A percentile compares a stretch with the other conserved stretches of the same genome.
Conservation (phyloP, 192 early-diverging fungal species). For the Ambispora gerdemannii region DNA sequence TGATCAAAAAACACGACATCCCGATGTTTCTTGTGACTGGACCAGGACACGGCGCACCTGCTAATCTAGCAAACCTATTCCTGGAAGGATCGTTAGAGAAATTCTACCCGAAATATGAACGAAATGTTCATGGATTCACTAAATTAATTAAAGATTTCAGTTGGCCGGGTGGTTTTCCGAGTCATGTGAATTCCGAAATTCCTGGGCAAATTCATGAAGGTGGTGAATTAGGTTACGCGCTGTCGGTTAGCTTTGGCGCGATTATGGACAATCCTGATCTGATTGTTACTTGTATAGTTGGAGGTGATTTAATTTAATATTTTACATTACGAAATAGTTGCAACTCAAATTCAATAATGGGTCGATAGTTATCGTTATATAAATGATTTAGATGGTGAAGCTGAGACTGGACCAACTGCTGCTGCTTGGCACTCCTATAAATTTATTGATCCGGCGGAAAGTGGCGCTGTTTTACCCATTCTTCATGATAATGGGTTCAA, state of each 20-base stretch:
- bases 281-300: slow-evolving; percentile 49
- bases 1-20: slow-evolving; percentile 41
- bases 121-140: slow-evolving; percentile 31
- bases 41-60: slow-evolving; percentile 48
- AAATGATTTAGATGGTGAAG: no score
- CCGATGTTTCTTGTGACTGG: slow-evolving; percentile 44
- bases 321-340: no score
- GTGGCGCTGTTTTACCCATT: slow-evolving; percentile 44
- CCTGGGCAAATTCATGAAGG: slow-evolving; percentile 49
- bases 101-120: slow-evolving; percentile 40
- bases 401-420: slow-evolving; percentile 43
- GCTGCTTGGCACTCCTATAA: slow-evolving; percentile 48
- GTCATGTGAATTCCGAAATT: slow-evolving; percentile 43
- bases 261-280: slow-evolving; percentile 47
- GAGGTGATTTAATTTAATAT: no score
- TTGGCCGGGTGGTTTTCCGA: slow-evolving; percentile 49
- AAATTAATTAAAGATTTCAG: slow-evolving; percentile 35
- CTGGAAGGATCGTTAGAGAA: slow-evolving; percentile 41
- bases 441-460: slow-evolving; percentile 39
- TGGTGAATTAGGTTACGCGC: slow-evolving; percentile 45
- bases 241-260: slow-evolving; percentile 45
- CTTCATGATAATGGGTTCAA: slow-evolving; percentile 46
- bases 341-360: no score
- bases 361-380: no score
- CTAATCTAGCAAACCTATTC: slow-evolving; percentile 42